phyloP scores from a whole-genome alignment of 1,284 basidiomycete species.

The Ganoderma meredithae region DNA sequence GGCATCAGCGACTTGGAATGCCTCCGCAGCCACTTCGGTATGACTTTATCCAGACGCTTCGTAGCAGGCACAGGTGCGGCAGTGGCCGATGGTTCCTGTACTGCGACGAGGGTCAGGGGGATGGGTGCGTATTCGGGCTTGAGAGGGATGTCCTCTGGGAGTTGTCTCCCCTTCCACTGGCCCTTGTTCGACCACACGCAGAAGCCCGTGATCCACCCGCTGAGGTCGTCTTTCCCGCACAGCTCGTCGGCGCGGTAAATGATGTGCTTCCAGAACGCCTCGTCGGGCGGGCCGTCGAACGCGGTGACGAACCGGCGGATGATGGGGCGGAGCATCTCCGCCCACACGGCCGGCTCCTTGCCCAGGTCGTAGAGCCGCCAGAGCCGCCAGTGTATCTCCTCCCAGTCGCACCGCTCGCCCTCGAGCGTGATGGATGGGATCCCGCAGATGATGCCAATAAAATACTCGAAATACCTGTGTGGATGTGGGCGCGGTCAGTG shows the following conservation, averaged over 20 bases:
- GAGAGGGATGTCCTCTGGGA: not conserved
- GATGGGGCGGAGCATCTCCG: conserved; percentile 46
- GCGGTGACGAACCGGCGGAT: conserved; percentile 45
- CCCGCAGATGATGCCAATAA: conserved; percentile 46
- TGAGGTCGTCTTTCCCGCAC: conserved; percentile 38
- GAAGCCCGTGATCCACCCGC: conserved; percentile 51
- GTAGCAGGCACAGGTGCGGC: not conserved
- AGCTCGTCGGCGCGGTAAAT: conserved; percentile 25
- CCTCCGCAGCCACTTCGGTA: not conserved
- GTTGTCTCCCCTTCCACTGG: not conserved
- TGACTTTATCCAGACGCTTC: not conserved
- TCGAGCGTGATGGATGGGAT: conserved; percentile 58
- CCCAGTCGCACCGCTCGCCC: conserved; percentile 48
- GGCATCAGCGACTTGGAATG: not conserved
- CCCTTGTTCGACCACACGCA: conserved; percentile 47
- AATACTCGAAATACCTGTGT: conserved; percentile 47
- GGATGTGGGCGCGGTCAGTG: not conserved
- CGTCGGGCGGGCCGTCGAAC: conserved; percentile 43
- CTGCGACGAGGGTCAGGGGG: not conserved
- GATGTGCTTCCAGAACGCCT: conserved; percentile 47
- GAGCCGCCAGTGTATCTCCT: conserved; percentile 41
- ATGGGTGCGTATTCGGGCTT: not conserved
- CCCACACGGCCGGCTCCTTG: conserved; percentile 43
- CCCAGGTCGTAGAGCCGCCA: conserved; percentile 48
- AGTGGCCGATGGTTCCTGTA: not conserved